Evolutionary conservation across 2,329 filamentous ascomycete genomes (phyloP).

Genomic region (Fusarium chuoi): DNA sequence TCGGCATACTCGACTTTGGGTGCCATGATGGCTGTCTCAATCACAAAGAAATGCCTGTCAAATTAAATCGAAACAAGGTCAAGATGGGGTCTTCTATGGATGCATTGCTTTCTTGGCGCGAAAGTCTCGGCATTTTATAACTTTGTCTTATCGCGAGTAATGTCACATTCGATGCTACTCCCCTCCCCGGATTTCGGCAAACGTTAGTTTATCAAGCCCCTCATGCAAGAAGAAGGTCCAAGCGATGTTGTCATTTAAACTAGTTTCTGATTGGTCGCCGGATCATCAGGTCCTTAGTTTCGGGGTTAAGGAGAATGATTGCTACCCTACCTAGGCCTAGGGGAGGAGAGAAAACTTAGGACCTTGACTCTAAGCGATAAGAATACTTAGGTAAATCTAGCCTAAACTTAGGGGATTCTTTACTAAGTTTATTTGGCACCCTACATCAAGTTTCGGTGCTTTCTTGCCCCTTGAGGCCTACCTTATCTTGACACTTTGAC

Average conservation of each 20-base stretch:
- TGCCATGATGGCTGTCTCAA: neutral
- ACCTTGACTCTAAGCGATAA: no score
- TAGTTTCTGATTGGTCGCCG: neutral
- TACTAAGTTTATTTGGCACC: no score
- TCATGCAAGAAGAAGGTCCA: neutral
- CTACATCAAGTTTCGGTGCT: no score
- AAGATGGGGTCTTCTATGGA: no score
- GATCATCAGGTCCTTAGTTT: neutral
- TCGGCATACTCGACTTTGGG: neutral
- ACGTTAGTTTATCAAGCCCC: neutral
- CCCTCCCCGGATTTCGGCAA: slow-evolving; percentile 12
- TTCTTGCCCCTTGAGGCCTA: no score
- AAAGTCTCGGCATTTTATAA: neutral
- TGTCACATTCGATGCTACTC: neutral
- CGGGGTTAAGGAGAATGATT: no score
- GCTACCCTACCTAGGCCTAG: neutral
- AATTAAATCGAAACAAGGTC: no score
- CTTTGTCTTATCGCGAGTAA: neutral
- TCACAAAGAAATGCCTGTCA: neutral
- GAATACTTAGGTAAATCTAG: no score
- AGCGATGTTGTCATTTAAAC: neutral
- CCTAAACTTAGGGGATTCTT: no score
- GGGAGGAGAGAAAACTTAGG: no score
- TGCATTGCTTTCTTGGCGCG: neutral
- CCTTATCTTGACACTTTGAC: neutral